Conservation (phyloP, 129 eudicot genomes). For the Kitagawia praeruptora region DNA sequence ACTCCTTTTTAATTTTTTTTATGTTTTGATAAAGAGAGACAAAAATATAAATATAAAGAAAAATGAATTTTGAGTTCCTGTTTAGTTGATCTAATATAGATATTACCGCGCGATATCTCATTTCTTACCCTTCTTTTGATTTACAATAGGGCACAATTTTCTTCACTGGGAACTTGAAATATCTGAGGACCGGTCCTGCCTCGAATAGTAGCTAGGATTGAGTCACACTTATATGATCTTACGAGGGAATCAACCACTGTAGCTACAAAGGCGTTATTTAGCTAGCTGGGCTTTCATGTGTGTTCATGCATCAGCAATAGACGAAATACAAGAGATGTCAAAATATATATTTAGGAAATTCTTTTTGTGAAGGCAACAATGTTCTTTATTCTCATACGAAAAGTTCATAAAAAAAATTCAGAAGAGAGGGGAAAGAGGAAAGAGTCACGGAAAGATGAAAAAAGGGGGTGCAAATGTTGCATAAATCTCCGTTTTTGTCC, state of each 20-base stretch:
- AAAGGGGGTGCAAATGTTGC: background rate
- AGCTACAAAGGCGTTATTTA: background rate
- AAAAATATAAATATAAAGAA: no score
- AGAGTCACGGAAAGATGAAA: conserved; percentile 6
- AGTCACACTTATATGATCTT: no score
- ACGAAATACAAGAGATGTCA: background rate
- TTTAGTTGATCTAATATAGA: no score
- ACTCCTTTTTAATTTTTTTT: no score
- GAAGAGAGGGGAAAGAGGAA: background rate
- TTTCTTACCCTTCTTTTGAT: no score
- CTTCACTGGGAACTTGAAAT: no score
- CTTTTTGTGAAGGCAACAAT: background rate
- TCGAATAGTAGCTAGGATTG: no score
- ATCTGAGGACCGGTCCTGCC: no score
- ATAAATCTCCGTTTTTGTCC: conserved; percentile 4
- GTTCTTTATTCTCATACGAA: background rate
- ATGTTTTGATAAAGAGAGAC: no score
- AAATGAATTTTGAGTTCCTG: no score
- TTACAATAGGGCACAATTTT: no score
- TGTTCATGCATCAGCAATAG: background rate
- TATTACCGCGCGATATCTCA: no score
- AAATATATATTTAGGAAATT: background rate
- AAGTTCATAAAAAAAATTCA: background rate
- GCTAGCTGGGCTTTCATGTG: background rate
- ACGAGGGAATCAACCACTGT: background rate